Conservation (phyloP, 495 filamentous ascomycete genomes). For the Evernia prunastri region DNA sequence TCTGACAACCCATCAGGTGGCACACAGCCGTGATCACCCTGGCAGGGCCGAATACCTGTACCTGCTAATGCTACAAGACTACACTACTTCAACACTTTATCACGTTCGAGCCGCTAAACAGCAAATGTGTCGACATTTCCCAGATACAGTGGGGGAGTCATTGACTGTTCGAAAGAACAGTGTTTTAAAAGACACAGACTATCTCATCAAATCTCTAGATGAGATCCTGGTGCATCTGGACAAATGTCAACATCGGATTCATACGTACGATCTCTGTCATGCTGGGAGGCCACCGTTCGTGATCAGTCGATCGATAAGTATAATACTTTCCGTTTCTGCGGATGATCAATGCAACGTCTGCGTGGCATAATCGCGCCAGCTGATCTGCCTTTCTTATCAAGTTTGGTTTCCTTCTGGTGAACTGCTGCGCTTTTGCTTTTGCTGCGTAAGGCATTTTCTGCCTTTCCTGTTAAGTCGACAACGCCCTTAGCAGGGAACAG, state of each 20-base stretch:
- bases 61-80: neutral
- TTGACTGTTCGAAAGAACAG: neutral
- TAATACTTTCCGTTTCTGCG: too few species aligned
- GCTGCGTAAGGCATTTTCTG: too few species aligned
- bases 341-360: too few species aligned
- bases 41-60: neutral
- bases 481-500: too few species aligned
- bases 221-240: neutral
- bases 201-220: neutral
- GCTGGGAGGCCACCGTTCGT: too few species aligned
- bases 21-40: constrained; percentile 4
- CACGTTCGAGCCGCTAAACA: neutral
- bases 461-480: too few species aligned
- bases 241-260: constrained; percentile 4
- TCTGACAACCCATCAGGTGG: neutral
- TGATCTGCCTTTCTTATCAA: too few species aligned
- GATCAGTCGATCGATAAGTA: too few species aligned
- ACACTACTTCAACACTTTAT: neutral
- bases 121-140: neutral
- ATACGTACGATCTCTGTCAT: too few species aligned
- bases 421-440: too few species aligned
- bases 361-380: too few species aligned
- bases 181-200: neutral
- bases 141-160: neutral
- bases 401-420: too few species aligned